phyloP scores from a whole-genome alignment of 1,284 basidiomycete genomes.

The Marasmius sp. region DNA sequence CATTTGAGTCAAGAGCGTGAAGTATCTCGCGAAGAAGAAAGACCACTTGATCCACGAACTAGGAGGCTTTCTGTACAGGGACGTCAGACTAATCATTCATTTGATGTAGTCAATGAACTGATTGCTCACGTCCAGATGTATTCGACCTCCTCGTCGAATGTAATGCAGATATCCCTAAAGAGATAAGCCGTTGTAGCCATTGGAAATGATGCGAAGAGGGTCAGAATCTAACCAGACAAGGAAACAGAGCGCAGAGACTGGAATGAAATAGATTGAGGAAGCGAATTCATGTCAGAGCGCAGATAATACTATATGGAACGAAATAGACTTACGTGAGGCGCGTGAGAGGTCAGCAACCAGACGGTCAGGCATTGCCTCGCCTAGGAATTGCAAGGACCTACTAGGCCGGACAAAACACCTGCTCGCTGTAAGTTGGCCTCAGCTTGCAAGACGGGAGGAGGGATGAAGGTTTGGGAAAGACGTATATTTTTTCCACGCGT shows the following conservation, averaged over 20 bases:
- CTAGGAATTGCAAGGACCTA: too few species aligned
- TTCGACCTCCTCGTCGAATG: constrained; percentile 21
- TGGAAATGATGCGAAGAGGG: not conserved
- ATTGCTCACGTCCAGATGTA: constrained; percentile 20
- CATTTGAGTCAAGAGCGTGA: constrained; percentile 18
- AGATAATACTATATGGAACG: not conserved
- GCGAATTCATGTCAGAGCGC: not conserved
- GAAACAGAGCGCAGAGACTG: not conserved
- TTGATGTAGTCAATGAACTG: not conserved
- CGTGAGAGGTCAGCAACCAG: not conserved
- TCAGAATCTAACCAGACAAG: not conserved
- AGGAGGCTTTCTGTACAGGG: constrained; percentile 17
- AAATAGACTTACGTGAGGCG: not conserved
- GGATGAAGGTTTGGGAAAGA: too few species aligned
- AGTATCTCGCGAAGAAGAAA: constrained; percentile 23
- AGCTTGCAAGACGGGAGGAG: too few species aligned
- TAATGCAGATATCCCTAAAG: constrained; percentile 20
- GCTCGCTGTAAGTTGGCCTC: too few species aligned
- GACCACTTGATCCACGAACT: constrained; percentile 22
- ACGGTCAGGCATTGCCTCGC: too few species aligned
- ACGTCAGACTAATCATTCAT: not conserved
- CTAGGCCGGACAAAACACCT: too few species aligned
- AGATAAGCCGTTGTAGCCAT: not conserved
- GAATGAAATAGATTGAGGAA: not conserved
- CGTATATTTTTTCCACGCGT: too few species aligned